Evolutionary conservation across 2,329 filamentous ascomycete species (phyloP).

Genomic region (Endoconidiophora polonica): DNA sequence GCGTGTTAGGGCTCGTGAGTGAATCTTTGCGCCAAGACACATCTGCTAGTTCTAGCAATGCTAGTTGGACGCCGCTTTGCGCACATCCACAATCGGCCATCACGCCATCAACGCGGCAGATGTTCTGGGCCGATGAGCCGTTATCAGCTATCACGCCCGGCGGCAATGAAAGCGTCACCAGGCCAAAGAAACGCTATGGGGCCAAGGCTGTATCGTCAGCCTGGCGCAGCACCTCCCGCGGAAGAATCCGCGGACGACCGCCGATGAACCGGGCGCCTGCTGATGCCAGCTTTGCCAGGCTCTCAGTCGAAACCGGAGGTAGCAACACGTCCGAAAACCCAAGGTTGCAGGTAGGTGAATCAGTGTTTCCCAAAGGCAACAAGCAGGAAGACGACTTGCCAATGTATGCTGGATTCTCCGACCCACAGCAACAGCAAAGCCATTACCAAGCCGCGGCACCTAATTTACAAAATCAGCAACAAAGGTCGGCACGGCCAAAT

Average conservation of each 20-base stretch:
- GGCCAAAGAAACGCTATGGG: constrained; percentile 42
- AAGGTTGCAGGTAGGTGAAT: background rate
- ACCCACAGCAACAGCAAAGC: no score
- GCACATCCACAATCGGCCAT: constrained; percentile 53
- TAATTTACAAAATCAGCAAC: background rate
- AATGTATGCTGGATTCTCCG: constrained; percentile 6
- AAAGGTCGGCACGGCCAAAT: constrained; percentile 21
- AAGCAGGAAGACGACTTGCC: constrained; percentile 20
- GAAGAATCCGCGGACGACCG: constrained; percentile 64
- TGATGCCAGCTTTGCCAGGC: background rate
- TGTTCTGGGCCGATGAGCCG: constrained; percentile 50
- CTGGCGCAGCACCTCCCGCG: constrained; percentile 41
- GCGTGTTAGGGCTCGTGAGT: background rate
- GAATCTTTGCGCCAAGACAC: constrained; percentile 24
- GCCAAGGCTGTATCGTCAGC: constrained; percentile 78
- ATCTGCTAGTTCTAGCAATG: no score
- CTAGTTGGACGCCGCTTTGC: background rate
- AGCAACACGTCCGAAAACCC: no score
- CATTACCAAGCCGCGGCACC: no score
- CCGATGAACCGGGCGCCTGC: constrained; percentile 23
- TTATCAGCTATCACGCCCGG: constrained; percentile 58
- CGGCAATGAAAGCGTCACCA: constrained; percentile 31
- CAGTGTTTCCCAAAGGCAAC: background rate
- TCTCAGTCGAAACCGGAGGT: background rate
- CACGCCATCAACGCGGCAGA: constrained; percentile 41